Conservation (phyloP, 768 basidiomycete genomes). For the Russula sp. region DNA sequence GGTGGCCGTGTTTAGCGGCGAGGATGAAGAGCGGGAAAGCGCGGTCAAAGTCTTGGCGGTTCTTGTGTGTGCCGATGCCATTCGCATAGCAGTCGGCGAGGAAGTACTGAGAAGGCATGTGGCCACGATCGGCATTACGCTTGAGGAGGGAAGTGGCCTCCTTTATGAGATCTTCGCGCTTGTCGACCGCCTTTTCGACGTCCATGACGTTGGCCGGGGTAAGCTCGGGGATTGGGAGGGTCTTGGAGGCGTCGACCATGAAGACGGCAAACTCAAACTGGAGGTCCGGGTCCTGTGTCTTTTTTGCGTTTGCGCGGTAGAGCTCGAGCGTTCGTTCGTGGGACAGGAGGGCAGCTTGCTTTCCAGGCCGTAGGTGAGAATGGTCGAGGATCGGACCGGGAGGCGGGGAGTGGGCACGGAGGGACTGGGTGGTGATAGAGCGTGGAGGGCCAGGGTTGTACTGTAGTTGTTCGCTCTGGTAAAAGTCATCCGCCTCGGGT, state of each 20-base stretch:
- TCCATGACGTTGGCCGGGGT: constrained; percentile 71
- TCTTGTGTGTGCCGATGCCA: constrained; percentile 89
- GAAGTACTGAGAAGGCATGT: constrained; percentile 93
- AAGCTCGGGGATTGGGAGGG: constrained; percentile 65
- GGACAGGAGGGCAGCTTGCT: constrained; percentile 85
- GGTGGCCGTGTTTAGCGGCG: constrained; percentile 94
- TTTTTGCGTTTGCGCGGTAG: constrained; percentile 96
- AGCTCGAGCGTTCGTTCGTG: constrained; percentile 95
- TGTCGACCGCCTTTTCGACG: constrained; percentile 72
- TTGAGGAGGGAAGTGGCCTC: constrained; percentile 87
- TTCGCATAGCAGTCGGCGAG: constrained; percentile 98
- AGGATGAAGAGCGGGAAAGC: constrained; percentile 95
- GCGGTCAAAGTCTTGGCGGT: constrained; percentile 92
- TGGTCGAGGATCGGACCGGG: constrained; percentile 74
- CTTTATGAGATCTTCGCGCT: constrained; percentile 79
- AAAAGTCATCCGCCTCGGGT: constrained; percentile 21
- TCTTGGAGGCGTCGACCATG: constrained; percentile 96
- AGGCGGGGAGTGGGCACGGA: constrained; percentile 61
- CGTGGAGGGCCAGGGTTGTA: constrained; percentile 16
- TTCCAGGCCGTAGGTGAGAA: constrained; percentile 88
- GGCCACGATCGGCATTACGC: constrained; percentile 87
- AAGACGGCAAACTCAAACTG: constrained; percentile 99
- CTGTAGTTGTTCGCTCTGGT: constrained; percentile 14
- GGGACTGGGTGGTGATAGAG: constrained; percentile 47
- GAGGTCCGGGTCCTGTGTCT: constrained; percentile 94